phyloP scores from a whole-genome alignment of 2,329 filamentous ascomycete genomes.

The Colletotrichum sp. region DNA sequence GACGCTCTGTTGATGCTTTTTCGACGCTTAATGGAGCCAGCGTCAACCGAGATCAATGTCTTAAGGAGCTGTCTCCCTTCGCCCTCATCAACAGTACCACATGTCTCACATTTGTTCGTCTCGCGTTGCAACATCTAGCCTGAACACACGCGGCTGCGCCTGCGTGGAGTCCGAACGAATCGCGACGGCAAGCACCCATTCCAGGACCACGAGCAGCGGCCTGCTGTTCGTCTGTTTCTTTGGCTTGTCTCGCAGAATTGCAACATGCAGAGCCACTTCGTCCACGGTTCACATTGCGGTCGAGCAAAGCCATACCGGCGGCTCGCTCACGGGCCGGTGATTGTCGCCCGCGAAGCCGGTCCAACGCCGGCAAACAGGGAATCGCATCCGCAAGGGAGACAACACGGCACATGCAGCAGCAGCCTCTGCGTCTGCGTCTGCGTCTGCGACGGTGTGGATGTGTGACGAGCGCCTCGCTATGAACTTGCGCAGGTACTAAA shows the following conservation, averaged over 20 bases:
- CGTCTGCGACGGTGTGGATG: neutral
- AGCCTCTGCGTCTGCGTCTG: neutral
- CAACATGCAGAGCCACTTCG: neutral
- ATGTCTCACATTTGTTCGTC: neutral
- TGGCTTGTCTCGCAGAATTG: neutral
- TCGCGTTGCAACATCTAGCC: neutral
- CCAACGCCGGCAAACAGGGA: neutral
- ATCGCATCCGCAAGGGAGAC: neutral
- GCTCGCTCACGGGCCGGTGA: neutral
- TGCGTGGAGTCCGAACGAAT: neutral
- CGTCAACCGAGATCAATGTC: neutral
- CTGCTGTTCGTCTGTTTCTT: neutral
- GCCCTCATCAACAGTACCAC: neutral
- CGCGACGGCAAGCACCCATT: neutral
- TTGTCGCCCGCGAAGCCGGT: neutral
- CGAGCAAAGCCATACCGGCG: neutral
- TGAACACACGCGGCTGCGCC: neutral
- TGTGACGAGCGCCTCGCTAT: neutral
- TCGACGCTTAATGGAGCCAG: neutral
- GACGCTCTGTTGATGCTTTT: neutral
- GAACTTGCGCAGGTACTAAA: slow-evolving; percentile 3
- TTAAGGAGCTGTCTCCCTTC: neutral
- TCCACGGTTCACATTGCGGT: neutral
- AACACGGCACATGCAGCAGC: neutral
- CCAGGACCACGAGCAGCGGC: neutral